Evolutionary conservation across 2,329 filamentous ascomycete genomes (phyloP).

Genomic region (Trichoderma pleuroti): DNA sequence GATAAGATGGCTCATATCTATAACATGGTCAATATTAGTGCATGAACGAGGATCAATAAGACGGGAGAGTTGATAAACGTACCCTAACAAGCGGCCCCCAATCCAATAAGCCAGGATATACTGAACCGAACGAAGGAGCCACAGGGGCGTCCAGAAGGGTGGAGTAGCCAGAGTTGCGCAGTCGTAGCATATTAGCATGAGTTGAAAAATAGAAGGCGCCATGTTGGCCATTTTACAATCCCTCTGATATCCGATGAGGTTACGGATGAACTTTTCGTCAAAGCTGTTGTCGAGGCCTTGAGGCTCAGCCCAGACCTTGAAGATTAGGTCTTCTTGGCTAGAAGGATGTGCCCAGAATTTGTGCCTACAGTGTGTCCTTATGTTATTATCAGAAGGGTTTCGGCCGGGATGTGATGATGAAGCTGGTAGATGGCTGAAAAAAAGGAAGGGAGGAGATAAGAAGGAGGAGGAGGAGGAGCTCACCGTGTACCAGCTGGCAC

Average conservation of each 20-base stretch:
- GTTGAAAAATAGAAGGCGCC: constrained; percentile 2
- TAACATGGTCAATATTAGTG: not conserved
- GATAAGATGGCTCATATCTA: constrained; percentile 9
- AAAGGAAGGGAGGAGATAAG: not conserved
- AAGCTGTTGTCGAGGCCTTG: constrained; percentile 14
- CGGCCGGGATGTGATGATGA: too few relatives aligned
- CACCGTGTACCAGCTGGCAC: constrained; percentile 1
- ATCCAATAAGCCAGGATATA: constrained; percentile 6
- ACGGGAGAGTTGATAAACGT: not conserved
- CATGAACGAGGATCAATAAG: not conserved
- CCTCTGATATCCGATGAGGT: constrained; percentile 1
- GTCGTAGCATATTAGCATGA: constrained; percentile 1
- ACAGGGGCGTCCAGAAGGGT: constrained; percentile 5
- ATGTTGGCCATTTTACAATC: not conserved
- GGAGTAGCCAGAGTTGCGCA: constrained; percentile 7
- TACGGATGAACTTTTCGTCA: constrained; percentile 11
- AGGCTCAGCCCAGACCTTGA: constrained; percentile 9
- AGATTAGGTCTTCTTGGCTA: not conserved
- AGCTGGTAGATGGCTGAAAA: not conserved
- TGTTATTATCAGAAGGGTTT: not conserved
- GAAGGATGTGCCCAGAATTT: constrained; percentile 1
- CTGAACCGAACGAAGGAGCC: not conserved
- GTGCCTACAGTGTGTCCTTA: not conserved
- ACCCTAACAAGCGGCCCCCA: constrained; percentile 1
- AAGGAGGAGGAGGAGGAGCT: not conserved